Percentiles rank a stretch among this genome's conserved stretches.
phyloP scores from a whole-genome alignment of 1,139 yeast genomes.

The Casaregolazyma suthepensis region DNA sequence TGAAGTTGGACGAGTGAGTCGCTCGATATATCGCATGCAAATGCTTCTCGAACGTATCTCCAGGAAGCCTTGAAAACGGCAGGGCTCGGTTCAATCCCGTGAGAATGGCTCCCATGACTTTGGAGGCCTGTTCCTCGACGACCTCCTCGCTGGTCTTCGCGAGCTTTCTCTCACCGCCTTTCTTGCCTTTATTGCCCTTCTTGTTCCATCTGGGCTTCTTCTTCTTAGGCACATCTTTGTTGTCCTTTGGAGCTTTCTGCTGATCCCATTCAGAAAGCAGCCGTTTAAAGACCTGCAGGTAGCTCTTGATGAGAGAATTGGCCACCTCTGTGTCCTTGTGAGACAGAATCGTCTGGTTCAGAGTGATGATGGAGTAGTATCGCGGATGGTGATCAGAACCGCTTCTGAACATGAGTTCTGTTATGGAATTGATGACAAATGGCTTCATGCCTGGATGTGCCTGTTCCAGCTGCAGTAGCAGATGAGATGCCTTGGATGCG shows the following conservation, averaged over 20 bases:
- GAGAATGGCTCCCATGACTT: conserved; percentile 80
- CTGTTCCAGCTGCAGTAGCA: conserved; percentile 73
- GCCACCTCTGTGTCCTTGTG: conserved; percentile 72
- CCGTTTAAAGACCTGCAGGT: conserved; percentile 81
- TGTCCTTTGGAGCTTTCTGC: conserved; percentile 32
- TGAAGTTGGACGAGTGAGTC: conserved; percentile 91
- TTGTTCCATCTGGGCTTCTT: conserved; percentile 39
- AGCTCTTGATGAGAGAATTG: conserved; percentile 72
- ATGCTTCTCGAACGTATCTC: conserved; percentile 67
- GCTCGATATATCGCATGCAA: conserved; percentile 79
- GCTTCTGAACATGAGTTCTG: conserved; percentile 72
- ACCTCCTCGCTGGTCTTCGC: conserved; percentile 66
- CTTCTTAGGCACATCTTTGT: conserved; percentile 28
- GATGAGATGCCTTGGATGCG: conserved; percentile 80
- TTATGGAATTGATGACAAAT: conserved; percentile 68
- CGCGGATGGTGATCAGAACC: conserved; percentile 79
- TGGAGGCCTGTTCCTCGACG: conserved; percentile 76
- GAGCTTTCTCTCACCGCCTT: conserved; percentile 71
- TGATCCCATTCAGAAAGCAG: conserved; percentile 64
- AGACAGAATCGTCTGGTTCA: conserved; percentile 88
- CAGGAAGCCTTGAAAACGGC: conserved; percentile 79
- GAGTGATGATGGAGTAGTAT: conserved; percentile 79
- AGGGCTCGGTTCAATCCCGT: conserved; percentile 96
- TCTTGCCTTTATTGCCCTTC: conserved; percentile 44
- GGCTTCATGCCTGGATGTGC: conserved; percentile 95